Conservation (phyloP, 106 monocot genomes). For the Allium sativum region DNA sequence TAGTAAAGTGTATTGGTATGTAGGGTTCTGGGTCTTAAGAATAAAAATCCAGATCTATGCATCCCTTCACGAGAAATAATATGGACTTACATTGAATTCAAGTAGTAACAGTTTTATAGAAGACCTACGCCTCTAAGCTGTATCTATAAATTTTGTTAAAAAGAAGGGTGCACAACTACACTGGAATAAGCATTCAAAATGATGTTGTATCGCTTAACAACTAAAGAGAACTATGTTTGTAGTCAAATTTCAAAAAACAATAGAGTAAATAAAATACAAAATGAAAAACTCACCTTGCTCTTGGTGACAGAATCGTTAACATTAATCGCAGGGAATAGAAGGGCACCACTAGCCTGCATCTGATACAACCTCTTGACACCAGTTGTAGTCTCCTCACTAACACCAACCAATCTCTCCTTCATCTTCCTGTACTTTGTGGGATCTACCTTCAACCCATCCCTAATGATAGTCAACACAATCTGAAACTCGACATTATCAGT, state of each 20-base stretch:
- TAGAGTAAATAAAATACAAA: not conserved
- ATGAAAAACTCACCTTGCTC: conserved; percentile 38
- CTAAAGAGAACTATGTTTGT: not conserved
- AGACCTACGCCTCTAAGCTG: not conserved
- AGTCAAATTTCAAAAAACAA: not conserved
- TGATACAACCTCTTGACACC: conserved; percentile 28
- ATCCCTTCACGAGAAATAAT: too few species aligned
- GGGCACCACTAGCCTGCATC: conserved; percentile 31
- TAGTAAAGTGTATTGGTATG: too few species aligned
- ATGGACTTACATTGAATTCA: too few species aligned
- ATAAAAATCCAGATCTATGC: too few species aligned
- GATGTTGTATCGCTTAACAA: not conserved
- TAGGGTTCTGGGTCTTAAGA: too few species aligned
- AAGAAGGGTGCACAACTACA: not conserved
- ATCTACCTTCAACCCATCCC: conserved; percentile 21
- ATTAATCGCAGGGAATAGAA: conserved; percentile 49
- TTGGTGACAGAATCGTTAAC: conserved; percentile 64
- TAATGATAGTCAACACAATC: conserved; percentile 25
- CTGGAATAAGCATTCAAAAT: too few species aligned
- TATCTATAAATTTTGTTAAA: not conserved
- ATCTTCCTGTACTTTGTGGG: conserved; percentile 29
- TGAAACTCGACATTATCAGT: conserved; percentile 33
- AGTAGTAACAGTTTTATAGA: too few species aligned
- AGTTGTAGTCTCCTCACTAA: conserved; percentile 29
- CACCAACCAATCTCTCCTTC: conserved; percentile 24